These are phyloP conservation scores for Rutstroemia sp. DNA, from an alignment of 2,329 filamentous ascomycete species.

Conservation along the genomic window DNA sequence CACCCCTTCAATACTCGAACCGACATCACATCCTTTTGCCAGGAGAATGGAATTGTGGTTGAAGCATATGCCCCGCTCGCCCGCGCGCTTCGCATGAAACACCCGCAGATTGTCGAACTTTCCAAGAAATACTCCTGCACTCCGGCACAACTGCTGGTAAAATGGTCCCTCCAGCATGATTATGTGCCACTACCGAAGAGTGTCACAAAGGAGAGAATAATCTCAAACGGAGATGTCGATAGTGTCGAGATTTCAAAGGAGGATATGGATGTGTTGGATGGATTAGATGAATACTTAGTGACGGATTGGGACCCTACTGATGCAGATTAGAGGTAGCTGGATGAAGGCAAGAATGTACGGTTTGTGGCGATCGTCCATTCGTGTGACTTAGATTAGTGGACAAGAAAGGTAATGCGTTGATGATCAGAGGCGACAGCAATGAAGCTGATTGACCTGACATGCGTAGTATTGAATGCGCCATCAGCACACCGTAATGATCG, in stretches of 20 bases:
- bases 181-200: conserved; percentile 72
- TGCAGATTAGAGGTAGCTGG: conserved; percentile 20
- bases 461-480: too few species aligned
- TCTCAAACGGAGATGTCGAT: conserved; percentile 56
- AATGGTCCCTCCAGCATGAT: conserved; percentile 71
- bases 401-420: too few species aligned
- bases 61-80: conserved; percentile 78
- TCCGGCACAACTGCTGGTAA: conserved; percentile 65
- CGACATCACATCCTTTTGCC: conserved; percentile 59
- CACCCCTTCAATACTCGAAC: conserved; percentile 75
- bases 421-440: too few species aligned
- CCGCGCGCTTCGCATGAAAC: conserved; percentile 60
- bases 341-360: too few species aligned
- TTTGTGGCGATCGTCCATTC: too few species aligned
- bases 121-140: conserved; percentile 63
- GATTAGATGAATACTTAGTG: conserved; percentile 63
- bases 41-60: conserved; percentile 58
- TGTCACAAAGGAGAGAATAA: conserved; percentile 51
- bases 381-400: too few species aligned
- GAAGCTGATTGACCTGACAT: too few species aligned
- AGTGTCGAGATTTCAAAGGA: conserved; percentile 52
- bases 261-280: conserved; percentile 58
- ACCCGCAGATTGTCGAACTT: conserved; percentile 54
- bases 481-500: too few species aligned
- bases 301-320: conserved; percentile 56